Conservation (phyloP, 2,329 filamentous ascomycete genomes). For the Passalora sequoiae region DNA sequence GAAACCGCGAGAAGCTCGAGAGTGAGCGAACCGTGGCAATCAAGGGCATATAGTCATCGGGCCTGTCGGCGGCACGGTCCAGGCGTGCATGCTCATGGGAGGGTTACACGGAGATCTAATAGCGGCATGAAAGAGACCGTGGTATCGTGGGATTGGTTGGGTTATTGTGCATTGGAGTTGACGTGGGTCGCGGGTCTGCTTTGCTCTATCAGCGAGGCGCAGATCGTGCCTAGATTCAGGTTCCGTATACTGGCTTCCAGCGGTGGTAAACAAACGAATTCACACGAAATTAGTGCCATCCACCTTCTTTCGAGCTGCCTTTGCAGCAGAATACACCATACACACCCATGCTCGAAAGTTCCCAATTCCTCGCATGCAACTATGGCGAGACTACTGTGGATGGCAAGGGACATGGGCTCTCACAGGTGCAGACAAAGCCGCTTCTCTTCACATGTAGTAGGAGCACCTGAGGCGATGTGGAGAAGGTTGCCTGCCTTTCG, state of each 20-base stretch:
- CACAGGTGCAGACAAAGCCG: too few relatives aligned
- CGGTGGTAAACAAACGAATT: neutral
- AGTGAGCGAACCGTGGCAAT: slow-evolving; percentile 90
- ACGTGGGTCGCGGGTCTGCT: neutral
- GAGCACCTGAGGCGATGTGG: too few relatives aligned
- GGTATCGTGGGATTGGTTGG: neutral
- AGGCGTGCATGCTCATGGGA: slow-evolving; percentile 7
- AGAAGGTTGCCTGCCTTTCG: too few relatives aligned
- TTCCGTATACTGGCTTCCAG: neutral
- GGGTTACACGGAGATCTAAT: neutral
- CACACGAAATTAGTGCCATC: neutral
- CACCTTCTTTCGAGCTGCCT: too few relatives aligned
- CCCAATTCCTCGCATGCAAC: too few relatives aligned
- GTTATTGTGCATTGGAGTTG: neutral
- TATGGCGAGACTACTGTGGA: too few relatives aligned
- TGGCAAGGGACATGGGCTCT: too few relatives aligned
- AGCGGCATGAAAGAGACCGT: neutral
- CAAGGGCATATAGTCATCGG: slow-evolving; percentile 63
- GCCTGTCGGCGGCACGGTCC: slow-evolving; percentile 2
- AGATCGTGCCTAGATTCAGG: neutral
- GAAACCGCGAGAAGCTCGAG: slow-evolving; percentile 88
- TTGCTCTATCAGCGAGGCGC: slow-evolving; percentile 5
- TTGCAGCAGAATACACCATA: too few relatives aligned
- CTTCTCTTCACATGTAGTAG: too few relatives aligned
- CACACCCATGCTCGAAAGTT: too few relatives aligned